Evolutionary conservation across 2,329 filamentous ascomycete species (phyloP), one percentile per base, ranked within the genome.

Genomic region (Calonectria pseudoturangicola): DNA sequence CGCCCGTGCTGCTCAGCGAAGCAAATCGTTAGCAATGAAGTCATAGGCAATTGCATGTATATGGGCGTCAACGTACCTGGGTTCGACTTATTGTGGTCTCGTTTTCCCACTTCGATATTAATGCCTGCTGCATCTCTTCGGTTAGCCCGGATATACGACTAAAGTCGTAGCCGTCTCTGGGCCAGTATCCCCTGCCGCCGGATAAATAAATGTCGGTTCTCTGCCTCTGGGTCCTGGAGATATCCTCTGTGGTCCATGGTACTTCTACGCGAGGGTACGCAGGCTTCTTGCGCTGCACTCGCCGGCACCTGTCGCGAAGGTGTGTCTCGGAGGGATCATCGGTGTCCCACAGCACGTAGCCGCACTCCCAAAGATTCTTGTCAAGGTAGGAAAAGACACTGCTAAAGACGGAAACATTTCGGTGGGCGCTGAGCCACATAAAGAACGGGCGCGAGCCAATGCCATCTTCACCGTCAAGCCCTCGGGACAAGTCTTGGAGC

Each of bases 171-270:
- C 58, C 58, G 9, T 62, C 25, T 43, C 39, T 43, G 9, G 58
- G 58, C 58, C 58, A 62, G 39, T 43, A 62, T 18, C 58, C 58
- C 27, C 58, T 43, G 39, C 58, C 58, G 10, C 58, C 58, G 21
- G 58, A 43, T 6, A 62, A 30, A 9, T 43, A 62, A 45, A 62
- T 62, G 27, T 62, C 58, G 16, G 58, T 62, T 27, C 58, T 62
- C n/a, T 62, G 58, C 27, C 39, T 62, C 16, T 62, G 58, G 25
- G 58, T 58, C 21, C 54, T 58, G 54, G 54, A 30, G 2, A 58
- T 58, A 4, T 58, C 54, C 8, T 39, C 54, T 21, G 30, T 58
- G 2, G 54, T 58, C 54, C 54, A 58, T 2, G 54, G 54, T 2
- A 58, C 54, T 12, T 58, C 54, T 13, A 58, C 54, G 54, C 54